Evolutionary conservation across 805 yeast genomes (phyloP).

Genomic region (Jamesozyma spencerorum): DNA sequence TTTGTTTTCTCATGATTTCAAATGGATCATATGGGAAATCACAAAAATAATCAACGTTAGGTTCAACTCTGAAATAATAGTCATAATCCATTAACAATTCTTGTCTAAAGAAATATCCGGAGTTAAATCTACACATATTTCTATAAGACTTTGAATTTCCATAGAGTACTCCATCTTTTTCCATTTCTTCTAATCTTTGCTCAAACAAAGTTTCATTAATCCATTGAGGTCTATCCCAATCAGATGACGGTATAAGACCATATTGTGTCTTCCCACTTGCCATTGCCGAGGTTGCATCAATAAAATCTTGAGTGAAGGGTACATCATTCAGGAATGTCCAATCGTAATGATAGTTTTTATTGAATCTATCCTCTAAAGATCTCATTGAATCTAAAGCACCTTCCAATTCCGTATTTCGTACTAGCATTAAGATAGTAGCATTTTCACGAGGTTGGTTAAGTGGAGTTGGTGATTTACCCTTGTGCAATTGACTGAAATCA

Average conservation of each 20-base stretch:
- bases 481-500: conserved; percentile 3
- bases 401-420: conserved; percentile 66
- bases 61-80: conserved; percentile 94
- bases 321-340: conserved; percentile 77
- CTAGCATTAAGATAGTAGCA: conserved; percentile 84
- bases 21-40: conserved; percentile 84
- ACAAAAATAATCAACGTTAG: conserved; percentile 79
- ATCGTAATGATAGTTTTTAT: conserved; percentile 54
- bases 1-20: conserved; percentile 62
- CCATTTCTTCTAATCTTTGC: conserved; percentile 37
- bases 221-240: conserved; percentile 74
- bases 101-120: conserved; percentile 83
- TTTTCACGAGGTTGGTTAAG: conserved; percentile 31
- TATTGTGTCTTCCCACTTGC: conserved; percentile 56
- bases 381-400: conserved; percentile 73
- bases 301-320: conserved; percentile 56
- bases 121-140: conserved; percentile 93
- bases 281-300: conserved; percentile 48
- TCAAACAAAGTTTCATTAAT: conserved; percentile 54
- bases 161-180: conserved; percentile 45
- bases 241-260: conserved; percentile 54
- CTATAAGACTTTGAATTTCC: conserved; percentile 64
- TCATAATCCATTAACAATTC: conserved; percentile 62
- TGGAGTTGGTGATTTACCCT: background rate
- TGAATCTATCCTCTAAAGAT: conserved; percentile 67